Evolutionary conservation across 371 early-diverging fungal species (phyloP).

Genomic region (Sporodiniella umbellata): DNA sequence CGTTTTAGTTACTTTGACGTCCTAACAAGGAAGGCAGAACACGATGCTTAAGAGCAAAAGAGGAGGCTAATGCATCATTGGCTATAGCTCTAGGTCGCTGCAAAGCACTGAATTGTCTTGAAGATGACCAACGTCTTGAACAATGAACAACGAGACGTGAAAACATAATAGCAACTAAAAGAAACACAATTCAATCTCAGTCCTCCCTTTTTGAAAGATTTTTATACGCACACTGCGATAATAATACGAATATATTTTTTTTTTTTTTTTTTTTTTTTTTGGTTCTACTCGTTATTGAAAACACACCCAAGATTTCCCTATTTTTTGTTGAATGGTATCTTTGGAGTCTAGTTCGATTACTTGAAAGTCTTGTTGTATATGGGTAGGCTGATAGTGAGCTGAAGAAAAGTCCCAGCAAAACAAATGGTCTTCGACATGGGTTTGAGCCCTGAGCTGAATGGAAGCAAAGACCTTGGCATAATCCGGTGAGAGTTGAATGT

Average conservation of each 20-base stretch:
- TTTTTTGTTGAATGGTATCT: constrained; percentile 8
- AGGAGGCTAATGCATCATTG: too few species aligned
- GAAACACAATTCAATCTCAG: too few species aligned
- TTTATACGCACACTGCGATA: too few species aligned
- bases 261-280: too few species aligned
- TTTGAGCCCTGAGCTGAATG: constrained; percentile 25
- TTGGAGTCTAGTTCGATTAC: constrained; percentile 16
- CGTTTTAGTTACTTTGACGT: constrained; percentile 11
- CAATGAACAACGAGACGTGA: too few species aligned
- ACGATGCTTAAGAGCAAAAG: too few species aligned
- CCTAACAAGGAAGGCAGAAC: constrained; percentile 20
- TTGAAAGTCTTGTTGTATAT: constrained; percentile 7
- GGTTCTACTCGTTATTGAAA: too few species aligned
- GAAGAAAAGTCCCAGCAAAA: constrained; percentile 40
- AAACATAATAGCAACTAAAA: too few species aligned
- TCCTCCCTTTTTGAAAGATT: too few species aligned
- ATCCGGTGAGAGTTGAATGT: constrained; percentile 30
- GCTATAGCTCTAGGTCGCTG: too few species aligned
- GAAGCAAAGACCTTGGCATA: constrained; percentile 29
- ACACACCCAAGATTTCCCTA: constrained; percentile 38
- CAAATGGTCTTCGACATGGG: constrained; percentile 20
- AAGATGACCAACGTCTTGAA: too few species aligned
- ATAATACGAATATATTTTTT: constrained; percentile 5
- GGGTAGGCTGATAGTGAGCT: neutral
- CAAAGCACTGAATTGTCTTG: too few species aligned